phyloP scores from a whole-genome alignment of 768 basidiomycete genomes.

The Lentinula aciculospora region DNA sequence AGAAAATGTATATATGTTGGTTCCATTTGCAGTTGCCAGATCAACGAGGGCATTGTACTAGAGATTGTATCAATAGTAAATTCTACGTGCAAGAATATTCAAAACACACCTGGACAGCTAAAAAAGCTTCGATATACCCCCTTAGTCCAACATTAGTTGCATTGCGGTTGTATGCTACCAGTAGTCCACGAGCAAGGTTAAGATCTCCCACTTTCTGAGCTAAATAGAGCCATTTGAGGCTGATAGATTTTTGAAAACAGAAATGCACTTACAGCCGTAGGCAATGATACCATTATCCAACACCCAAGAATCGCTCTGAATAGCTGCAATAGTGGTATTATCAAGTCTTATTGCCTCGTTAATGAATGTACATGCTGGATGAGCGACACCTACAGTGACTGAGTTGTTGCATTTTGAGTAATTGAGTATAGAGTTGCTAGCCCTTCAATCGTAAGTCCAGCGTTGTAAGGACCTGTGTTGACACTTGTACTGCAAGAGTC shows the following conservation, averaged over 20 bases:
- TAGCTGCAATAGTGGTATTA: background rate
- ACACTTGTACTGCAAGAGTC: conserved; percentile 5
- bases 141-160: conserved; percentile 1
- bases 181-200: conserved; percentile 5
- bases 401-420: conserved; percentile 2
- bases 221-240: background rate
- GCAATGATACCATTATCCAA: background rate
- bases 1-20: conserved; percentile 8
- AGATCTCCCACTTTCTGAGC: background rate
- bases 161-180: conserved; percentile 9
- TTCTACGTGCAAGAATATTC: too few relatives aligned
- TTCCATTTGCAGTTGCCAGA: conserved; percentile 9
- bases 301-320: background rate
- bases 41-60: conserved; percentile 14
- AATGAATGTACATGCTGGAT: background rate
- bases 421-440: conserved; percentile 10
- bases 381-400: conserved; percentile 2
- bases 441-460: conserved; percentile 11
- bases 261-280: background rate
- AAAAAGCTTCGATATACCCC: conserved; percentile 3
- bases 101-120: conserved; percentile 10
- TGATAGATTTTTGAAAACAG: background rate
- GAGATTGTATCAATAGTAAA: background rate
- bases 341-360: background rate
- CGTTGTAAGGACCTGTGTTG: conserved; percentile 1